A percentile compares a stretch with the other conserved stretches of the same genome.
phyloP scores from a whole-genome alignment of 371 early-diverging fungal genomes.

The Mortierella polycephala region DNA sequence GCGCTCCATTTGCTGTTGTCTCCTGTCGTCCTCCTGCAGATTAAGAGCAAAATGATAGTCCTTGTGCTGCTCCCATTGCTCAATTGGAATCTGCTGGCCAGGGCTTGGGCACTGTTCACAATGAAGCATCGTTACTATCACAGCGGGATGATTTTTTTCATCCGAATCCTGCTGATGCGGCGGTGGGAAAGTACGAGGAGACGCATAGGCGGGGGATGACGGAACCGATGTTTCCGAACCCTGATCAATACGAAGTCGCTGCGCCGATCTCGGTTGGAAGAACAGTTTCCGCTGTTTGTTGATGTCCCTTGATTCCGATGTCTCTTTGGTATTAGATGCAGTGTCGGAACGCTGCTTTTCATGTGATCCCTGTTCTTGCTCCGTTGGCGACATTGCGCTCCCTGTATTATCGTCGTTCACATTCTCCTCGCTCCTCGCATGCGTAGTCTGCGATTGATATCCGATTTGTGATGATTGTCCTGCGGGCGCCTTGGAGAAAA shows the following conservation, averaged over 20 bases:
- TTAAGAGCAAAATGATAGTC: slow-evolving; percentile 63
- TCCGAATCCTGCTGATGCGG: not conserved
- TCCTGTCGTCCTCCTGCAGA: slow-evolving; percentile 59
- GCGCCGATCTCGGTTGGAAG: slow-evolving; percentile 12
- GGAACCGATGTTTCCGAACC: not conserved
- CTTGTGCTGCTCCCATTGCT: slow-evolving; percentile 60
- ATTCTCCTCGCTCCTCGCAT: not conserved
- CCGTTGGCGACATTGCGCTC: too few species aligned
- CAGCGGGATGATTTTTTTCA: not conserved
- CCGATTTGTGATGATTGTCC: not conserved
- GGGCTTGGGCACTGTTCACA: slow-evolving; percentile 57
- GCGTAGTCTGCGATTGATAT: not conserved
- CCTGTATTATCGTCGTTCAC: not conserved
- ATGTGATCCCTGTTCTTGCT: too few species aligned
- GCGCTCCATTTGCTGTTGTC: slow-evolving; percentile 42
- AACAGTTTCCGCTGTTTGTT: slow-evolving; percentile 10
- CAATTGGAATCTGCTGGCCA: slow-evolving; percentile 41
- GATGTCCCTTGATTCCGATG: slow-evolving; percentile 6
- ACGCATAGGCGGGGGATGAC: not conserved
- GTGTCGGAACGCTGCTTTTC: too few species aligned
- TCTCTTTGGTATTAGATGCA: not conserved
- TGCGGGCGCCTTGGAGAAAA: slow-evolving; percentile 36
- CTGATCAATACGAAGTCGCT: not conserved
- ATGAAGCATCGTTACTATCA: slow-evolving; percentile 21
- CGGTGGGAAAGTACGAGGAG: not conserved